These are phyloP conservation scores for Ascochyta koolunga DNA, from an alignment of 2,329 filamentous ascomycete genomes.

Conservation along the genomic window DNA sequence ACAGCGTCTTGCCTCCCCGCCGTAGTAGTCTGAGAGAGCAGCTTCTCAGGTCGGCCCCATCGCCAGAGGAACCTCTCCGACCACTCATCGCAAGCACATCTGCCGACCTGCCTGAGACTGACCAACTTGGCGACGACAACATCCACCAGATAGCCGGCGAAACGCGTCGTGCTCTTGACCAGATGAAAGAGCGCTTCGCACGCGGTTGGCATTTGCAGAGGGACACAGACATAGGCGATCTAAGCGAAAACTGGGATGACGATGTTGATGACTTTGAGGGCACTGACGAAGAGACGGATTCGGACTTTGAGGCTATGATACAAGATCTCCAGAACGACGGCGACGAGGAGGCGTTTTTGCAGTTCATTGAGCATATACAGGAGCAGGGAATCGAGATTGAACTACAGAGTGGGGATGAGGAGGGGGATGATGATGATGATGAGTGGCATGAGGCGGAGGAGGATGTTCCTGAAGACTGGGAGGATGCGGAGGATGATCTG, in stretches of 20 bases:
- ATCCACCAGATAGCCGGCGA: conserved; percentile 21
- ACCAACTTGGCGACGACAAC: conserved; percentile 27
- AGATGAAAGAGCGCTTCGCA: conserved; percentile 19
- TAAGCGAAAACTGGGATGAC: background rate
- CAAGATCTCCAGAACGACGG: conserved; percentile 12
- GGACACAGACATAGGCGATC: background rate
- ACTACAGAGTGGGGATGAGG: conserved; percentile 1
- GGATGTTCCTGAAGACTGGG: conserved; percentile 1
- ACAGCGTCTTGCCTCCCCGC: background rate
- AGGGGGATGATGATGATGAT: conserved; percentile 2
- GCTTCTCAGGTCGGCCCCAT: background rate
- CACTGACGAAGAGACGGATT: conserved; percentile 6
- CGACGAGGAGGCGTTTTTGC: conserved; percentile 6
- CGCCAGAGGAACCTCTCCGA: background rate
- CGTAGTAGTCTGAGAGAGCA: background rate
- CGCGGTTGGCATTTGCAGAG: background rate
- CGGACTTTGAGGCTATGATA: conserved; percentile 9
- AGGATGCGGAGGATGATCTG: conserved; percentile 7
- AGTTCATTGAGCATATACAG: conserved; percentile 10
- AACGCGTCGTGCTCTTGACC: conserved; percentile 13
- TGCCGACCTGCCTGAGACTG: conserved; percentile 28
- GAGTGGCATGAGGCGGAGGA: background rate
- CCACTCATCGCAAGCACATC: background rate
- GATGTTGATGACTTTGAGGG: conserved; percentile 1
- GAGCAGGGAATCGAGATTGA: conserved; percentile 6